These are phyloP conservation scores for Canariomyces notabilis DNA, from an alignment of 2,329 filamentous ascomycete species.

Conservation along the genomic window DNA sequence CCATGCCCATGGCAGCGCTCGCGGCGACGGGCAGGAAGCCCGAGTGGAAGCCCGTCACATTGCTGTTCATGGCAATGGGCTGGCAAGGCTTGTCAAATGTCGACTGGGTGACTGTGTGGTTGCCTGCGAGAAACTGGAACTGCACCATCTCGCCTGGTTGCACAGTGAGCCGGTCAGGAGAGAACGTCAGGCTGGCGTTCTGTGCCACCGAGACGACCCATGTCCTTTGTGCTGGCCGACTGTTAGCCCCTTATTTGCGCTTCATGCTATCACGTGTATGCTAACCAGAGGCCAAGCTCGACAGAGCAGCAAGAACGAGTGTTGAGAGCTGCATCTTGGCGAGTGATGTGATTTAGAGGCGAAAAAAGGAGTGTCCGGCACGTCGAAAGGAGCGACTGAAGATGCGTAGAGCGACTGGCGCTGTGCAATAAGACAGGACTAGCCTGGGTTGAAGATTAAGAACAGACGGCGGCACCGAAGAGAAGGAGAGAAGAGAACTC, in stretches of 20 bases:
- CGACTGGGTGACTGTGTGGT: conserved; percentile 77
- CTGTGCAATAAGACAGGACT: conserved; percentile 40
- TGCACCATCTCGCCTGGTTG: conserved; percentile 58
- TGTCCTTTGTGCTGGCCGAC: conserved; percentile 25
- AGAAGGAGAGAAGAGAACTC: conserved; percentile 25
- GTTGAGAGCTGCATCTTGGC: conserved; percentile 50
- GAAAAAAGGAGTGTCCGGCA: conserved; percentile 25
- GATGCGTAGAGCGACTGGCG: conserved; percentile 40
- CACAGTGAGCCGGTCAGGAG: conserved; percentile 60
- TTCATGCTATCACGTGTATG: not conserved
- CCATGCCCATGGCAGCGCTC: conserved; percentile 41
- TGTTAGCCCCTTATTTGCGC: conserved; percentile 1
- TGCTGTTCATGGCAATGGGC: conserved; percentile 52
- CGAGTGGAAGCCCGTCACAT: conserved; percentile 58
- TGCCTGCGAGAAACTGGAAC: conserved; percentile 62
- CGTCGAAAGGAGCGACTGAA: conserved; percentile 28
- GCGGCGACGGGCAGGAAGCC: conserved; percentile 62
- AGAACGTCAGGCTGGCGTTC: conserved; percentile 56
- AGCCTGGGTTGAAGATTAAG: conserved; percentile 38
- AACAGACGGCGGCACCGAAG: conserved; percentile 24
- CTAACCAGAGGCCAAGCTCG: conserved; percentile 43
- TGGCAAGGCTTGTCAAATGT: conserved; percentile 66
- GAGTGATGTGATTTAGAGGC: conserved; percentile 17
- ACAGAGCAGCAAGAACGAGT: conserved; percentile 42
- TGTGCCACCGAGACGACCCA: conserved; percentile 52